Evolutionary conservation across 2,329 filamentous ascomycete genomes (phyloP).

Genomic region (Beauveria bassiana): DNA sequence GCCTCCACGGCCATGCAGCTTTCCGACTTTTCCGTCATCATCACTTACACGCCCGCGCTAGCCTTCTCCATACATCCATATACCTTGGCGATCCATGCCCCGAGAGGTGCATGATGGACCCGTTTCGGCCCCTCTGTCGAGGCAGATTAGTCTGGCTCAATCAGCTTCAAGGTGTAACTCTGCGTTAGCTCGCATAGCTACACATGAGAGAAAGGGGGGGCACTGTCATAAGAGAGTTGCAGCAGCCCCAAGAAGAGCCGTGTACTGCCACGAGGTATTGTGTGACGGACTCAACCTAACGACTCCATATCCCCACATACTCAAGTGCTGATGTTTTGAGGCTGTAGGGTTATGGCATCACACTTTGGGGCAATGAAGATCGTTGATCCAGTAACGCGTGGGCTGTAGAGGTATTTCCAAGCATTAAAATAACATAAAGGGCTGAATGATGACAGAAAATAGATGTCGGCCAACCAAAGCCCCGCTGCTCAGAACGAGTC

Average conservation of each 20-base stretch:
- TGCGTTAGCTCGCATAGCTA: too few species aligned
- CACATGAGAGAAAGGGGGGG: too few species aligned
- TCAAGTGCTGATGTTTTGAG: conserved; percentile 3
- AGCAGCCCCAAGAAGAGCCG: background rate
- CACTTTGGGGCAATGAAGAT: too few species aligned
- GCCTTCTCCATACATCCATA: background rate
- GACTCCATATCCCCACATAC: background rate
- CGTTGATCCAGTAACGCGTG: background rate
- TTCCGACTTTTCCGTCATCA: conserved; percentile 1
- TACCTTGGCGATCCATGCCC: background rate
- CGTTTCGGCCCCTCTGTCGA: conserved; percentile 6
- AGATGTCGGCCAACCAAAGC: background rate
- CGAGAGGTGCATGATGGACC: background rate
- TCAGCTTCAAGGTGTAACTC: background rate
- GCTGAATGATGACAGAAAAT: background rate
- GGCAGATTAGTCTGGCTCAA: background rate
- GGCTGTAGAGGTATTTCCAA: background rate
- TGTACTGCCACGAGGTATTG: background rate
- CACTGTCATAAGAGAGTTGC: background rate
- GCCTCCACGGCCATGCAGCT: background rate
- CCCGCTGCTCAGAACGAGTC: background rate
- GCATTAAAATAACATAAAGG: background rate
- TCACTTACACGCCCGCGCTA: background rate
- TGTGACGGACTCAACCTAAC: background rate
- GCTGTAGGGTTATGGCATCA: background rate